phyloP scores from a whole-genome alignment of 495 filamentous ascomycete species.

The Xylaria nigripes region DNA sequence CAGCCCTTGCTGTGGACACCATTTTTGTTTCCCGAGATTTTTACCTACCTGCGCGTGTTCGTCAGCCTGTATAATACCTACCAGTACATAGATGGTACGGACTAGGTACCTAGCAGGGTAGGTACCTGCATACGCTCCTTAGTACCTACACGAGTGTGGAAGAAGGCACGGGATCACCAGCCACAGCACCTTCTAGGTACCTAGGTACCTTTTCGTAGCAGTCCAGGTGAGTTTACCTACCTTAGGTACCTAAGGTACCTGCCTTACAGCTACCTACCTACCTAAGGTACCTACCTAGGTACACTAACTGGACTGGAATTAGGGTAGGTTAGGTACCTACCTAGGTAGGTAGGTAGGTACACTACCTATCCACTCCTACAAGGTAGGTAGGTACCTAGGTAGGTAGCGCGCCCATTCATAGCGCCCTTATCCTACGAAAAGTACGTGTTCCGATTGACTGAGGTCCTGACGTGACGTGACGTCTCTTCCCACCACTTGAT shows the following conservation, averaged over 20 bases:
- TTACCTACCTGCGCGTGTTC: not conserved
- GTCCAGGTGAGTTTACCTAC: no score
- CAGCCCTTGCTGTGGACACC: not conserved
- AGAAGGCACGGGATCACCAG: not conserved
- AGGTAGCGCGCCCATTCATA: no score
- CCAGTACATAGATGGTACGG: no score
- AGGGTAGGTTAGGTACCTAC: no score
- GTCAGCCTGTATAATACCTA: not conserved
- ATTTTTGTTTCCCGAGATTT: constrained; percentile 3
- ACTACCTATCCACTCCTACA: not conserved
- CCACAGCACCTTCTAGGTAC: not conserved
- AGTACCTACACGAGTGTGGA: not conserved
- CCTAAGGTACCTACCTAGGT: no score
- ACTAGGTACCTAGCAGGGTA: no score
- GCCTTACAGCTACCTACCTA: not conserved
- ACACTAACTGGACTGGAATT: no score
- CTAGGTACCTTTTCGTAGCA: not conserved
- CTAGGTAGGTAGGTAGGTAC: not conserved
- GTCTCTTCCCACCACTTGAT: not conserved
- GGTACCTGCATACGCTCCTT: not conserved
- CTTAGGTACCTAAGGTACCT: no score
- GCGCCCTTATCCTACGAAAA: not conserved
- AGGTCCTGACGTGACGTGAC: not conserved
- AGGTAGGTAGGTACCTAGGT: not conserved
- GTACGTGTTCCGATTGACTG: not conserved